These are phyloP conservation scores for Castanopsis chinensis DNA, from an alignment of 306 rosid species.

Conservation along the genomic window DNA sequence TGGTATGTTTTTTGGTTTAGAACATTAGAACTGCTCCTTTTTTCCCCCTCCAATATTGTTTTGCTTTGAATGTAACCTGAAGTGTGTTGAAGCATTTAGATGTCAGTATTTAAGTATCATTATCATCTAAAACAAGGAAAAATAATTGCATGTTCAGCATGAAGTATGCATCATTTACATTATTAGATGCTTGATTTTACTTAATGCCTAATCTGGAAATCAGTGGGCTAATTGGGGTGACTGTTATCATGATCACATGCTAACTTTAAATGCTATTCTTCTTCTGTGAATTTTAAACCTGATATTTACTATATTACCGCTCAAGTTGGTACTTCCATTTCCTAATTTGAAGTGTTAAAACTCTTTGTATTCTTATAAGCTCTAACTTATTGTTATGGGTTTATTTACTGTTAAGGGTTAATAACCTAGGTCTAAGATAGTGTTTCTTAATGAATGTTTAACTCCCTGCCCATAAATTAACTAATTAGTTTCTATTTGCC, in stretches of 20 bases:
- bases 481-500: too few species aligned
- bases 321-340: neutral
- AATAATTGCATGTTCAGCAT: neutral
- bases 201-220: neutral
- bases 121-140: neutral
- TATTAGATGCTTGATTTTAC: neutral
- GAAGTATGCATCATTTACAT: neutral
- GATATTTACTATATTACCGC: neutral
- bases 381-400: neutral
- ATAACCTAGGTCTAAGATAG: neutral
- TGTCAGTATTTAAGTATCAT: neutral
- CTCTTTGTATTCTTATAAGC: neutral
- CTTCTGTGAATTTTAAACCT: neutral
- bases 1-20: slow-evolving; percentile 37
- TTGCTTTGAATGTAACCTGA: neutral
- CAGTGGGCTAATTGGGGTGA: neutral
- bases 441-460: too few species aligned
- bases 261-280: neutral
- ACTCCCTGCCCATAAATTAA: too few species aligned
- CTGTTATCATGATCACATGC: neutral
- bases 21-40: neutral
- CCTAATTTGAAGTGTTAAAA: neutral
- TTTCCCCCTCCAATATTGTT: neutral
- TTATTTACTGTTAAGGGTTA: neutral
- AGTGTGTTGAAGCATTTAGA: neutral